Conservation (phyloP, 1,284 basidiomycete genomes). For the Boletus semigastroideus region DNA sequence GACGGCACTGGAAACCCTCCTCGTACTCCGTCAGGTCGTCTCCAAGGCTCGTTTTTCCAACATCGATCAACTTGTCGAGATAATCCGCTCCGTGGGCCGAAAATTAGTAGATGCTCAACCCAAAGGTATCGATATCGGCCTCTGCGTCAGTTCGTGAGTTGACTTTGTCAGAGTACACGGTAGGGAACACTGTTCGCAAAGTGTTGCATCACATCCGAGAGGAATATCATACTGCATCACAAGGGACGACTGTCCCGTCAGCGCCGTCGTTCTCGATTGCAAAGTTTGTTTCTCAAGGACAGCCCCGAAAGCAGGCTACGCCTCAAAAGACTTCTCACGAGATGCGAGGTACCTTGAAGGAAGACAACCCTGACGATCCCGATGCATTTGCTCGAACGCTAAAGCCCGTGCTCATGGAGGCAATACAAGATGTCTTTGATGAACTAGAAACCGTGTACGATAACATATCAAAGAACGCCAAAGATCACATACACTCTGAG, state of each 20-base stretch:
- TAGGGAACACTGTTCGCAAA: slow-evolving; percentile 92
- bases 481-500: slow-evolving; percentile 97
- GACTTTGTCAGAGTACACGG: slow-evolving; percentile 73
- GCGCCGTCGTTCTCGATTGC: slow-evolving; percentile 65
- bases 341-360: slow-evolving; percentile 53
- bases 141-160: slow-evolving; percentile 1
- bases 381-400: slow-evolving; percentile 70
- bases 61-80: slow-evolving; percentile 81
- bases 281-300: slow-evolving; percentile 75
- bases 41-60: slow-evolving; percentile 83
- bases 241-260: slow-evolving; percentile 36
- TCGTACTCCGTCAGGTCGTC: slow-evolving; percentile 86
- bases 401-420: slow-evolving; percentile 84
- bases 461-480: slow-evolving; percentile 91
- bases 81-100: slow-evolving; percentile 81
- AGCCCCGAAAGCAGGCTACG: slow-evolving; percentile 59
- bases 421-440: slow-evolving; percentile 91
- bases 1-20: slow-evolving; percentile 87
- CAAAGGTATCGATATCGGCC: slow-evolving; percentile 61
- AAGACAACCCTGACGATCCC: slow-evolving; percentile 70
- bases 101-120: slow-evolving; percentile 87
- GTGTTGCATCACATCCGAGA: slow-evolving; percentile 92
- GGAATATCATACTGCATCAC: slow-evolving; percentile 77
- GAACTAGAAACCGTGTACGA: slow-evolving; percentile 96
- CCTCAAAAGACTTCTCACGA: slow-evolving; percentile 47